phyloP scores from a whole-genome alignment of 441 rosid genomes.

The Bocquillonia castaneifolia region DNA sequence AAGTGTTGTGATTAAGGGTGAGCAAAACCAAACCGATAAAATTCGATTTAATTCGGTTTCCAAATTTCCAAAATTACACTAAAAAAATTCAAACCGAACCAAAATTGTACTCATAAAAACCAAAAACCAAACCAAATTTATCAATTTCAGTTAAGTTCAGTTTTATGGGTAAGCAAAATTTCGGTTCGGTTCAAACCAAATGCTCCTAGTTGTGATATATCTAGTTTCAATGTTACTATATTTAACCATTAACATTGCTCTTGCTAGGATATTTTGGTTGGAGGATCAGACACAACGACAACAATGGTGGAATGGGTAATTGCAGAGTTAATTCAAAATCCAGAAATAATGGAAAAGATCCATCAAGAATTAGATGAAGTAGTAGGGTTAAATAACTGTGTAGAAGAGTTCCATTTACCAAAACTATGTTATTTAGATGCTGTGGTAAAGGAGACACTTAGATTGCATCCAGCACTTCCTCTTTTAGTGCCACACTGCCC shows the following conservation, averaged over 20 bases:
- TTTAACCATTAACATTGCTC: not conserved
- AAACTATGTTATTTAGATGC: slow-evolving; percentile 35
- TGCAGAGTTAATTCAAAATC: slow-evolving; percentile 44
- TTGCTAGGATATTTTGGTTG: slow-evolving; percentile 3
- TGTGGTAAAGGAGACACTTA: slow-evolving; percentile 42
- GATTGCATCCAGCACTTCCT: slow-evolving; percentile 44
- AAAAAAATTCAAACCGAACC: too few species aligned
- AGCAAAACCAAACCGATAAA: too few species aligned
- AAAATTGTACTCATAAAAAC: too few species aligned
- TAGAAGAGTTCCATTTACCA: slow-evolving; percentile 48
- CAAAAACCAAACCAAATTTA: too few species aligned
- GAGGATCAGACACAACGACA: slow-evolving; percentile 42
- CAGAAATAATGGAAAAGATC: slow-evolving; percentile 28
- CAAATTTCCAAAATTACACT: too few species aligned
- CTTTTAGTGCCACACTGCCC: slow-evolving; percentile 38
- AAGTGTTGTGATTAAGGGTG: too few species aligned
- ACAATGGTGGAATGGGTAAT: slow-evolving; percentile 44
- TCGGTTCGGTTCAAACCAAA: too few species aligned
- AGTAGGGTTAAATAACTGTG: slow-evolving; percentile 28
- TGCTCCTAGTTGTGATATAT: too few species aligned
- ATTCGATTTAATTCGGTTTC: too few species aligned
- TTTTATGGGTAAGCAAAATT: too few species aligned
- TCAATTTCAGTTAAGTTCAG: too few species aligned
- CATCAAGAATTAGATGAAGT: slow-evolving; percentile 37
- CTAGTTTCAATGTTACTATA: too few species aligned